Percentiles rank a stretch among this genome's conserved stretches.
Conservation (phyloP, 1,139 yeast genomes). For the Pneumocystis carinii region DNA sequence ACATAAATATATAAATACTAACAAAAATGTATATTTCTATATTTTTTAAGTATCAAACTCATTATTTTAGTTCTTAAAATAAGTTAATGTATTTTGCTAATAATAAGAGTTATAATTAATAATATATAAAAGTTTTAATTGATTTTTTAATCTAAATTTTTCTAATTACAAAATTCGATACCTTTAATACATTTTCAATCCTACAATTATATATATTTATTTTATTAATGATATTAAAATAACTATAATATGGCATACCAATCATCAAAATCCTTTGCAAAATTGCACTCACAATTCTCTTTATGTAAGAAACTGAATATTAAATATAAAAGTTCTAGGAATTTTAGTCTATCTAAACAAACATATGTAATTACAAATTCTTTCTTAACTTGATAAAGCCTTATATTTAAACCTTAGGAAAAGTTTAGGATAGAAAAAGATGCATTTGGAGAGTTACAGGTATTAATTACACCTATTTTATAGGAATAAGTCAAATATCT, state of each 20-base stretch:
- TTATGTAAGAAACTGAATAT: neutral
- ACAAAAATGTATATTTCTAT: neutral
- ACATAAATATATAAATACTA: too few species aligned
- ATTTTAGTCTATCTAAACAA: neutral
- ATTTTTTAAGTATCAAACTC: neutral
- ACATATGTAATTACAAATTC: neutral
- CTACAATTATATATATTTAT: neutral
- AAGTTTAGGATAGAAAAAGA: constrained; percentile 66
- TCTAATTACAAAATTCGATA: too few species aligned
- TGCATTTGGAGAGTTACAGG: constrained; percentile 64
- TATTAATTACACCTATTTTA: neutral
- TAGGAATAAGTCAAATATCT: constrained; percentile 25
- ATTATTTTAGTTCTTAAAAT: neutral
- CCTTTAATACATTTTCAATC: too few species aligned
- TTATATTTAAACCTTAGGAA: constrained; percentile 4
- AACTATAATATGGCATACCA: neutral
- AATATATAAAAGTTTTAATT: too few species aligned
- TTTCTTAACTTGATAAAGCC: neutral
- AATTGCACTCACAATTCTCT: neutral
- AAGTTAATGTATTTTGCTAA: neutral
- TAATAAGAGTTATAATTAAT: too few species aligned
- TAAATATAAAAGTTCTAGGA: neutral
- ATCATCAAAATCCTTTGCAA: neutral
- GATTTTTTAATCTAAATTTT: too few species aligned
- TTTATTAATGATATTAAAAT: neutral